Conservation (phyloP, 345 rosid genomes). For the Stellera chamaejasme region DNA sequence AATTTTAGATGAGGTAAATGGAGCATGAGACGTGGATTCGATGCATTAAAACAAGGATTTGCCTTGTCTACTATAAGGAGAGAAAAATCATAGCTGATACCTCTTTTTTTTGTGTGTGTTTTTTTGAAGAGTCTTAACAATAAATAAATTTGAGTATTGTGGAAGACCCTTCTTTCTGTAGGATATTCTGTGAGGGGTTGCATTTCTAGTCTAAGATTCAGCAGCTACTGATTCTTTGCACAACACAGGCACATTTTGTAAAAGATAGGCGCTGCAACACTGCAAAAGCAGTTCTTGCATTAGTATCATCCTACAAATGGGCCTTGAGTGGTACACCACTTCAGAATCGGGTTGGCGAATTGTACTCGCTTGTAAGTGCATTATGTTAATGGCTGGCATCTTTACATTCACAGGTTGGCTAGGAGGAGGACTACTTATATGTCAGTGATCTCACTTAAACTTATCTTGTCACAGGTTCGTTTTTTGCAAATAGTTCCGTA, state of each 20-base stretch:
- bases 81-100: too few species aligned
- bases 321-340: constrained; percentile 98
- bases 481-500: constrained; percentile 78
- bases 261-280: constrained; percentile 92
- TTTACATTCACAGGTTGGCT: constrained; percentile 9
- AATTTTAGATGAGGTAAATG: constrained; percentile 84
- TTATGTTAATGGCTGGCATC: constrained; percentile 9
- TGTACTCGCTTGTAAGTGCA: constrained; percentile 77
- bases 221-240: constrained; percentile 1
- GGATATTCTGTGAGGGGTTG: too few species aligned
- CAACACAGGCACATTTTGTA: constrained; percentile 68
- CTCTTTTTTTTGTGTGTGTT: too few species aligned
- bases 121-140: too few species aligned
- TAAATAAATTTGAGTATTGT: too few species aligned
- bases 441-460: neutral
- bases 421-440: neutral
- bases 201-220: neutral
- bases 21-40: neutral
- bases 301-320: constrained; percentile 83
- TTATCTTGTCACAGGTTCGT: constrained; percentile 56
- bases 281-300: constrained; percentile 82
- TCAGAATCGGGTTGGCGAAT: constrained; percentile 98
- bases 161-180: too few species aligned
- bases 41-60: neutral
- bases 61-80: too few species aligned